These are phyloP conservation scores for Abrus pulchellus DNA, from an alignment of 306 rosid genomes.

Conservation along the genomic window DNA sequence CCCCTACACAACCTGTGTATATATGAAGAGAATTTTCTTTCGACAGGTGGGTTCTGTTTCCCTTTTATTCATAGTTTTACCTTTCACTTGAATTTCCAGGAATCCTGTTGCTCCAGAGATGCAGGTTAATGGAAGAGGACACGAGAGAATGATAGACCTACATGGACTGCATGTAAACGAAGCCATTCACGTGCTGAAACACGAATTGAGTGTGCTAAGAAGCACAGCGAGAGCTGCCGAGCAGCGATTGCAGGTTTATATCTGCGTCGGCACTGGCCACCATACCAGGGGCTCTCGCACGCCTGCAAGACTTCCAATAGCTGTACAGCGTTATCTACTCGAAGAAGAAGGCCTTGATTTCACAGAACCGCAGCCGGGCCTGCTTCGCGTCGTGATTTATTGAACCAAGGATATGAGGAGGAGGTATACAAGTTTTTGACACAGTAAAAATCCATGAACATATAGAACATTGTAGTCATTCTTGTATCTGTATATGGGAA, in stretches of 20 bases:
- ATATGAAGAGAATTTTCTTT: slow-evolving; percentile 17
- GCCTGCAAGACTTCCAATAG: slow-evolving; percentile 84
- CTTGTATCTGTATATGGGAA: slow-evolving; percentile 85
- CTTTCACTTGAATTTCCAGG: slow-evolving; percentile 57
- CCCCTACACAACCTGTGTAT: neutral
- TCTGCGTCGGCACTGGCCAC: slow-evolving; percentile 96
- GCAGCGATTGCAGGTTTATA: slow-evolving; percentile 80
- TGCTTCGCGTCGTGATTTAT: slow-evolving; percentile 80
- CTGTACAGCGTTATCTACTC: slow-evolving; percentile 89
- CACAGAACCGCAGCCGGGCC: slow-evolving; percentile 92
- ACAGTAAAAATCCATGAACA: slow-evolving; percentile 58
- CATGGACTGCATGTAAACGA: slow-evolving; percentile 92
- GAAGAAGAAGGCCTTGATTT: slow-evolving; percentile 95
- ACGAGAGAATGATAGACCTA: slow-evolving; percentile 90
- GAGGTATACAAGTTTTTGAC: slow-evolving; percentile 79
- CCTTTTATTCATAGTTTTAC: neutral
- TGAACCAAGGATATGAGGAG: slow-evolving; percentile 60
- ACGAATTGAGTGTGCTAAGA: slow-evolving; percentile 79
- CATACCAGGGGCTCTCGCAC: slow-evolving; percentile 96
- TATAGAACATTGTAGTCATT: slow-evolving; percentile 72
- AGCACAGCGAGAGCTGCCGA: slow-evolving; percentile 83
- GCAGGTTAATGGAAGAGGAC: slow-evolving; percentile 85
- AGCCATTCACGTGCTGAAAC: slow-evolving; percentile 88
- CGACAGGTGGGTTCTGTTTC: neutral
- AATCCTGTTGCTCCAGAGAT: slow-evolving; percentile 76